Conservation (phyloP, 495 filamentous ascomycete genomes). For the Aspergillus cristatus region DNA sequence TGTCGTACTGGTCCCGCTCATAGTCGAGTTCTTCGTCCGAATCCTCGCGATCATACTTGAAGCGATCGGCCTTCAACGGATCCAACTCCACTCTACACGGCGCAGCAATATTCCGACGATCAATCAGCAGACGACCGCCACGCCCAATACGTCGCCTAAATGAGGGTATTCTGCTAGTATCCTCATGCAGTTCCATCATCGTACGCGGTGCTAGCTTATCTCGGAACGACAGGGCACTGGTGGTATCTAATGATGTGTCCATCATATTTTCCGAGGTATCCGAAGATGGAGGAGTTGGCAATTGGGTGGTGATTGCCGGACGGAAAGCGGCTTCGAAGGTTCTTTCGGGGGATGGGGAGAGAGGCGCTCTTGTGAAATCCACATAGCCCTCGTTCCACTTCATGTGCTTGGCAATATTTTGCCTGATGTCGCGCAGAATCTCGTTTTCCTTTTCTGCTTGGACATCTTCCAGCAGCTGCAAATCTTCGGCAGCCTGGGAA, state of each 20-base stretch:
- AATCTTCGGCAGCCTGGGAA: conserved; percentile 57
- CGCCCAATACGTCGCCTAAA: conserved; percentile 67
- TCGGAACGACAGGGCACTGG: conserved; percentile 34
- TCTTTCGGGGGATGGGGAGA: conserved; percentile 57
- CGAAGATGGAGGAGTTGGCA: conserved; percentile 80
- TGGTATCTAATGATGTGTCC: conserved; percentile 36
- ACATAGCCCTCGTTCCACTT: conserved; percentile 80
- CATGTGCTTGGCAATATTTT: conserved; percentile 70
- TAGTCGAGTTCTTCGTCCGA: conserved; percentile 66
- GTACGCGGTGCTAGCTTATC: conserved; percentile 39
- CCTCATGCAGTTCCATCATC: conserved; percentile 41
- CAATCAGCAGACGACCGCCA: conserved; percentile 70
- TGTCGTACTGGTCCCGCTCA: conserved; percentile 61
- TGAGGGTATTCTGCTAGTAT: conserved; percentile 40
- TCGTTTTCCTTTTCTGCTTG: conserved; percentile 75
- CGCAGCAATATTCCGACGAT: conserved; percentile 51
- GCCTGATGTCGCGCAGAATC: conserved; percentile 66
- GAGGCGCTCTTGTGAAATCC: conserved; percentile 72
- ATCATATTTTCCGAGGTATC: conserved; percentile 53
- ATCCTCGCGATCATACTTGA: conserved; percentile 67
- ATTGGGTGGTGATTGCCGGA: conserved; percentile 69
- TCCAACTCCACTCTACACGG: conserved; percentile 43
- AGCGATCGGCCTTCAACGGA: conserved; percentile 55
- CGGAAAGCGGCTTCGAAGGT: conserved; percentile 58
- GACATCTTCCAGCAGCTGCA: conserved; percentile 64